These are phyloP conservation scores for Leccinum truebloodii DNA, from an alignment of 768 basidiomycete species.

Conservation along the genomic window DNA sequence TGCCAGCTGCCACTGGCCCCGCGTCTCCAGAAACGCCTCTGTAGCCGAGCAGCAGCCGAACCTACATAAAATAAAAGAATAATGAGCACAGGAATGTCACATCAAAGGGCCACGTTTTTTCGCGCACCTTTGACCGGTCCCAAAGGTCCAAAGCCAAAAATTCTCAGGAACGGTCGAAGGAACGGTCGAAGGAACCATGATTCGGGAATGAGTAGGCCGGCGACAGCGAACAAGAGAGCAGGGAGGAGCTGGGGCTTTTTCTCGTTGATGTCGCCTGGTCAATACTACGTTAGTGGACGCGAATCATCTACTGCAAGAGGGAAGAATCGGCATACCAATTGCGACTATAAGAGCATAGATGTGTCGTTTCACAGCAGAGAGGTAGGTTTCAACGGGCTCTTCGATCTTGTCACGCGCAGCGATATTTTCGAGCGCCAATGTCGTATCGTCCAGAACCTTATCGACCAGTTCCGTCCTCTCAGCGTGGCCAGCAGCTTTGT, in stretches of 20 bases:
- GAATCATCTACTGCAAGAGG: neutral
- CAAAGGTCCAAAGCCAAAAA: slow-evolving; percentile 18
- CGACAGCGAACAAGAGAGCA: slow-evolving; percentile 5
- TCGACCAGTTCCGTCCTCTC: slow-evolving; percentile 8
- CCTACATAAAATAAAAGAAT: neutral
- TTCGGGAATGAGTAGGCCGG: slow-evolving; percentile 12
- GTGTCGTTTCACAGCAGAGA: slow-evolving; percentile 8
- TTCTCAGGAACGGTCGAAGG: slow-evolving; percentile 4
- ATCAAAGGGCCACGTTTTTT: neutral
- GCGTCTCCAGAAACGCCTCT: slow-evolving; percentile 6
- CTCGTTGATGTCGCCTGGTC: slow-evolving; percentile 17
- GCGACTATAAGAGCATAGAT: slow-evolving; percentile 8
- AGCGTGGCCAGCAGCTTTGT: slow-evolving; percentile 5
- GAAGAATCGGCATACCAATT: slow-evolving; percentile 6
- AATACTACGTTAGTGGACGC: neutral
- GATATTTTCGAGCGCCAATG: slow-evolving; percentile 5
- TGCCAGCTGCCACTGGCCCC: neutral
- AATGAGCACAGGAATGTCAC: no score
- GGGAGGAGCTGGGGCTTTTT: slow-evolving; percentile 9
- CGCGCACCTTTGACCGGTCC: slow-evolving; percentile 3
- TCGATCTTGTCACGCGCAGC: slow-evolving; percentile 7
- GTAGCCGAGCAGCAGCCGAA: slow-evolving; percentile 13
- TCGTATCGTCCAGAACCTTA: slow-evolving; percentile 6
- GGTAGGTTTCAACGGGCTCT: slow-evolving; percentile 2
- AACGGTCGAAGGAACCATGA: slow-evolving; percentile 12